These are phyloP conservation scores for Agrocybe praecox DNA, from an alignment of 768 basidiomycete genomes.

Conservation along the genomic window DNA sequence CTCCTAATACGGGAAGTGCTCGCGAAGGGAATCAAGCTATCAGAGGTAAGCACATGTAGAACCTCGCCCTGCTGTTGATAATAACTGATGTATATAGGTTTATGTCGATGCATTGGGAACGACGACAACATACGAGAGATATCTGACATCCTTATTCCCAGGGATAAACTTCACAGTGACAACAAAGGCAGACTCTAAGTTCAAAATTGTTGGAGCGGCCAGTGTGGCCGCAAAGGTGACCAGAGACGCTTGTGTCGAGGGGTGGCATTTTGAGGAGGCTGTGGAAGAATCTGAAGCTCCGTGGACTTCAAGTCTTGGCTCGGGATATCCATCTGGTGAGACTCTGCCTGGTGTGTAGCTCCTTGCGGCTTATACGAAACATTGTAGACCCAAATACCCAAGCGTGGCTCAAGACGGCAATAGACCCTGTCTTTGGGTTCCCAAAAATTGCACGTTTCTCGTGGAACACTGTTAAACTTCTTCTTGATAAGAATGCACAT, in stretches of 20 bases:
- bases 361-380: neutral
- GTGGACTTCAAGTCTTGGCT: constrained; percentile 56
- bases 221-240: constrained; percentile 99
- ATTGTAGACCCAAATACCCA: constrained; percentile 86
- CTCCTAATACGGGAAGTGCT: constrained; percentile 85
- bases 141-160: constrained; percentile 81
- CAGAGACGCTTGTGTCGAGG: constrained; percentile 85
- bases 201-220: constrained; percentile 96
- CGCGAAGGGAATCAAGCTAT: constrained; percentile 75
- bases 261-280: constrained; percentile 80
- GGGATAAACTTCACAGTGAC: constrained; percentile 87
- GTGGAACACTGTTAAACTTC: constrained; percentile 90
- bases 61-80: too few species aligned
- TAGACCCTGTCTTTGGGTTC: constrained; percentile 92
- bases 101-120: constrained; percentile 96
- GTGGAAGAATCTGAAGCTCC: constrained; percentile 13
- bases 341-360: neutral
- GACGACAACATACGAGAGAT: constrained; percentile 81
- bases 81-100: constrained; percentile 46
- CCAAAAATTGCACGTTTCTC: constrained; percentile 91
- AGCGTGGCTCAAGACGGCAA: constrained; percentile 73
- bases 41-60: constrained; percentile 54
- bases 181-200: constrained; percentile 93
- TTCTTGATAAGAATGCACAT: constrained; percentile 81
- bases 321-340: constrained; percentile 89